Evolutionary conservation across 495 filamentous ascomycete genomes (phyloP).

Genomic region (Hyphodiscus hymeniophilus): DNA sequence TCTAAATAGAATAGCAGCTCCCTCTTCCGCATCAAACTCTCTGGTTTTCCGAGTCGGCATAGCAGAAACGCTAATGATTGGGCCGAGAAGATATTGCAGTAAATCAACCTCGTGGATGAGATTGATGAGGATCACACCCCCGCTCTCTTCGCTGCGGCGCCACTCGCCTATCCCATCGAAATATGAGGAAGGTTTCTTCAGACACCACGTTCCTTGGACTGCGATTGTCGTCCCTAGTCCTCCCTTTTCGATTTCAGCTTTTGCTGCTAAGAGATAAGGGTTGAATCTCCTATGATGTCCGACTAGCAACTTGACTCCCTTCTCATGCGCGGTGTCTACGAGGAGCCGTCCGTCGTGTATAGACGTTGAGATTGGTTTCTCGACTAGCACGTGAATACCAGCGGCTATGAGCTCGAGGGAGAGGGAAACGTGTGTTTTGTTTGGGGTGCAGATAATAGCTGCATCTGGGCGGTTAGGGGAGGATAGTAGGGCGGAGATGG

Average conservation of each 20-base stretch:
- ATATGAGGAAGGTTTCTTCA: slow-evolving; percentile 43
- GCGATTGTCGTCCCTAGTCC: slow-evolving; percentile 41
- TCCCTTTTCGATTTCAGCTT: slow-evolving; percentile 29
- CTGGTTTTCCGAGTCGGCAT: slow-evolving; percentile 38
- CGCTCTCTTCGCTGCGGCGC: slow-evolving; percentile 32
- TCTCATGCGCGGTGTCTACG: slow-evolving; percentile 12
- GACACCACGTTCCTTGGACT: slow-evolving; percentile 46
- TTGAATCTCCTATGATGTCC: slow-evolving; percentile 57
- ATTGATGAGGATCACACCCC: slow-evolving; percentile 49
- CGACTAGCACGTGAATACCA: slow-evolving; percentile 47
- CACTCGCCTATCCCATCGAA: slow-evolving; percentile 41
- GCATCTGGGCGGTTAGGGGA: slow-evolving; percentile 36
- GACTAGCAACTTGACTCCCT: slow-evolving; percentile 40
- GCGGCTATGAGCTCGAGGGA: slow-evolving; percentile 39
- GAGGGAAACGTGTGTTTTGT: slow-evolving; percentile 46
- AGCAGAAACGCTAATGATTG: slow-evolving; percentile 42
- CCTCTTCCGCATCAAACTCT: slow-evolving; percentile 45
- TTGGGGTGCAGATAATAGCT: slow-evolving; percentile 54
- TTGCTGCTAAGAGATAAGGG: slow-evolving; percentile 43
- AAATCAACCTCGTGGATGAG: slow-evolving; percentile 53
- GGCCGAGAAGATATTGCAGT: slow-evolving; percentile 49
- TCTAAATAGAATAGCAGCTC: slow-evolving; percentile 43
- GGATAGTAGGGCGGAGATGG: slow-evolving; percentile 34
- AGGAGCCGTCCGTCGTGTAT: slow-evolving; percentile 26
- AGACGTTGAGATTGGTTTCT: slow-evolving; percentile 47